Conservation (phyloP, 2,329 filamentous ascomycete genomes). For the Alternaria tenuissima region DNA sequence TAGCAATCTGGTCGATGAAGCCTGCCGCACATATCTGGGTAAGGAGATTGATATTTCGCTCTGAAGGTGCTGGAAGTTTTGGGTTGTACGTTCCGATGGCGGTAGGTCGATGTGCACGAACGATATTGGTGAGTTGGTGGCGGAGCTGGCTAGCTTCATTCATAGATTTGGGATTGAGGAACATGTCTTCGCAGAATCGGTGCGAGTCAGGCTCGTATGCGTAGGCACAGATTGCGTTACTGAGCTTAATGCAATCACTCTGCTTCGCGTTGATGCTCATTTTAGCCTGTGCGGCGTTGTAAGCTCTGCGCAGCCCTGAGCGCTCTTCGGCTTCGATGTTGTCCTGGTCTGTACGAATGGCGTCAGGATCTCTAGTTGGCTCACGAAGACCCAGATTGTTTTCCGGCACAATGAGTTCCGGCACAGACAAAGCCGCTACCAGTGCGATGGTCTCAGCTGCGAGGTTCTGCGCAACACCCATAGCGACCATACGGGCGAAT, state of each 20-base stretch:
- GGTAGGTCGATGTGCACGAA: conserved; percentile 74
- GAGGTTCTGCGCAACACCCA: conserved; percentile 83
- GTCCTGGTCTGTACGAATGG: conserved; percentile 68
- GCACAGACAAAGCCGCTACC: conserved; percentile 86
- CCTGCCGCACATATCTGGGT: conserved; percentile 93
- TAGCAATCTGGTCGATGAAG: conserved; percentile 93
- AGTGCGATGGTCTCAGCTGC: conserved; percentile 86
- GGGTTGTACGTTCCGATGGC: conserved; percentile 51
- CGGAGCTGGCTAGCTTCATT: conserved; percentile 86
- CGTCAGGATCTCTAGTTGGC: conserved; percentile 54
- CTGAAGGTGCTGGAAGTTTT: conserved; percentile 66
- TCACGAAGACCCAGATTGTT: conserved; percentile 73
- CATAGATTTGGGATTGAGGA: conserved; percentile 86
- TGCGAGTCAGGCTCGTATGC: conserved; percentile 61
- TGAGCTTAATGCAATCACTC: conserved; percentile 87
- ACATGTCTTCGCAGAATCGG: conserved; percentile 81
- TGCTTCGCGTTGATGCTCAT: conserved; percentile 79
- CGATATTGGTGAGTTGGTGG: conserved; percentile 80
- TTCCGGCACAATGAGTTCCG: conserved; percentile 86
- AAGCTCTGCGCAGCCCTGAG: conserved; percentile 69
- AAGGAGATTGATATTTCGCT: conserved; percentile 75
- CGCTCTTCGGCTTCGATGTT: conserved; percentile 75
- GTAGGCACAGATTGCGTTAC: conserved; percentile 88
- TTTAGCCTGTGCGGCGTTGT: conserved; percentile 76
- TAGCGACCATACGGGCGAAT: conserved; percentile 89